Percentiles rank a stretch among this genome's conserved stretches.
These are phyloP conservation scores for Spathaspora passalidarum DNA, from an alignment of 805 yeast species.

Conservation along the genomic window DNA sequence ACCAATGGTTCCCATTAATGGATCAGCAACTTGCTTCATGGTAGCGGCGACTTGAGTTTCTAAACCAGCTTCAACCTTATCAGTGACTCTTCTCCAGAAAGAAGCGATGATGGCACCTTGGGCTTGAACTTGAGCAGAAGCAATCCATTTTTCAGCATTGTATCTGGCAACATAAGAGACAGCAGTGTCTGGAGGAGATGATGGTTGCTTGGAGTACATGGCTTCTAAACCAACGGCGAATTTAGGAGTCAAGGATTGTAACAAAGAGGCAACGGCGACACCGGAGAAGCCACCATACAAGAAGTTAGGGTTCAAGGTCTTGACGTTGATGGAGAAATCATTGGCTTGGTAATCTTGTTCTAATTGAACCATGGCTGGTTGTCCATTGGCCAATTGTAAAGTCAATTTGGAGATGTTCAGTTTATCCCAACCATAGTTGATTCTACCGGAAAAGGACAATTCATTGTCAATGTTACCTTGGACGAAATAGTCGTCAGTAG, in stretches of 20 bases:
- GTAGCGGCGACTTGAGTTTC: conserved; percentile 81
- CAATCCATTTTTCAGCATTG: conserved; percentile 85
- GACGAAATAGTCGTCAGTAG: conserved; percentile 76
- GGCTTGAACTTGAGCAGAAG: conserved; percentile 89
- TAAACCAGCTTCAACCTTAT: conserved; percentile 91
- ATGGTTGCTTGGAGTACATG: conserved; percentile 74
- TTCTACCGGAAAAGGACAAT: conserved; percentile 78
- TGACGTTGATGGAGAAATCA: conserved; percentile 86
- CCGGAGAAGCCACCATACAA: conserved; percentile 68
- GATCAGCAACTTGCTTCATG: conserved; percentile 69
- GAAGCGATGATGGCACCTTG: conserved; percentile 87
- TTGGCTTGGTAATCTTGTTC: conserved; percentile 94
- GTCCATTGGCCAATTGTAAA: conserved; percentile 82
- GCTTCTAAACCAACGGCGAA: conserved; percentile 91
- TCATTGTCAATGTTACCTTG: conserved; percentile 94
- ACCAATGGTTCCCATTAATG: conserved; percentile 73
- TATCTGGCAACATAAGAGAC: conserved; percentile 89
- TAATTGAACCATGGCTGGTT: conserved; percentile 90
- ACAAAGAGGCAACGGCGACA: conserved; percentile 84
- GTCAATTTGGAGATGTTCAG: conserved; percentile 77
- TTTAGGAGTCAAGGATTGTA: conserved; percentile 83
- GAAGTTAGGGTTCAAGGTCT: conserved; percentile 84
- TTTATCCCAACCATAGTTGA: conserved; percentile 88
- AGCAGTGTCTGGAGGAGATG: conserved; percentile 84
- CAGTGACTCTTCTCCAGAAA: conserved; percentile 91